These are phyloP conservation scores for Pestalotiopsis sp. DNA, from an alignment of 2,329 filamentous ascomycete species.

Conservation along the genomic window DNA sequence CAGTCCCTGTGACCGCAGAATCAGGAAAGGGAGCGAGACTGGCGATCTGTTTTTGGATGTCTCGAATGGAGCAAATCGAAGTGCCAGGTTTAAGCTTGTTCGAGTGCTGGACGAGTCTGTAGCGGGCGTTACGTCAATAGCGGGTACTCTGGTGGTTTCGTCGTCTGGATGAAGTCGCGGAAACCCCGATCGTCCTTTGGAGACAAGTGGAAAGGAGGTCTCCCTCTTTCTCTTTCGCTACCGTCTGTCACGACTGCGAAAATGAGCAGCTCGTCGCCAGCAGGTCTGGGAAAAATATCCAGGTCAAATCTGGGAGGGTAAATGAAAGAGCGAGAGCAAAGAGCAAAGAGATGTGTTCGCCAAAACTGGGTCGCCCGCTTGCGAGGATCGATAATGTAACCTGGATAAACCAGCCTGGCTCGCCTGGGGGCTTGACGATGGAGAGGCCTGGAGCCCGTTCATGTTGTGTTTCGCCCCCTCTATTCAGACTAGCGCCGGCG, in stretches of 20 bases:
- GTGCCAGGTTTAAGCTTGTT: conserved; percentile 2
- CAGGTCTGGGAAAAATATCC: not conserved
- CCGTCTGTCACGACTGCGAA: not conserved
- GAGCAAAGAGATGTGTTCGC: not conserved
- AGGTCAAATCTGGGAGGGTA: not conserved
- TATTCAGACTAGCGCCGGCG: not conserved
- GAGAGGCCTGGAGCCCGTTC: not conserved
- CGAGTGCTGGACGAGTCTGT: not conserved
- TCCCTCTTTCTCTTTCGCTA: not conserved
- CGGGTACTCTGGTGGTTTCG: not conserved
- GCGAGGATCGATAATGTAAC: not conserved
- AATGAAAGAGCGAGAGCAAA: not conserved
- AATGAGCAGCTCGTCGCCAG: not conserved
- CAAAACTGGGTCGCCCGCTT: not conserved
- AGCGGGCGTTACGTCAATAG: not conserved
- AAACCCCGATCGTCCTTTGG: not conserved
- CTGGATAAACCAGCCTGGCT: not conserved
- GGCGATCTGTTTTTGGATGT: not conserved
- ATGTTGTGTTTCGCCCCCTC: not conserved
- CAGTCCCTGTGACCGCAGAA: not conserved
- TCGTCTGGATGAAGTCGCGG: not conserved
- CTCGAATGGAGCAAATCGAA: not conserved
- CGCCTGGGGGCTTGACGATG: not conserved
- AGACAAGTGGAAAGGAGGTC: not conserved
- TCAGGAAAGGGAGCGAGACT: not conserved